A percentile compares a stretch with the other conserved stretches of the same genome.
Evolutionary conservation across 257 asterid species (phyloP).

Genomic region (Jaltomata sinuosa): DNA sequence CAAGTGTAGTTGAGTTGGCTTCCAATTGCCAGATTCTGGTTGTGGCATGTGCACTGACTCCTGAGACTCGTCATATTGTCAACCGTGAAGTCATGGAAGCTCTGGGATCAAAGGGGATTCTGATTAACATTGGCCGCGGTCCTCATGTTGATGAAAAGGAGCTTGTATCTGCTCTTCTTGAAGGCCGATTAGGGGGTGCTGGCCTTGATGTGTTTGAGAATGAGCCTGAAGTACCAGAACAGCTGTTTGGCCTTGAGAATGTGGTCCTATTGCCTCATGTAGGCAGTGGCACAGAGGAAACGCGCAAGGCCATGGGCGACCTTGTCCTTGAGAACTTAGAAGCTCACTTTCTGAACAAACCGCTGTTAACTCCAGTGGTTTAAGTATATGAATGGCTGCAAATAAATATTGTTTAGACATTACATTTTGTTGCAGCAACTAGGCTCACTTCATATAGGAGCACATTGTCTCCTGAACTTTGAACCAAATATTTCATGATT

Average conservation of each 20-base stretch:
- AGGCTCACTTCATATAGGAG: not conserved
- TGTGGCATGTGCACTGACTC: constrained; percentile 65
- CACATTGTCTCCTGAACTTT: not conserved
- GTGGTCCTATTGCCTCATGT: constrained; percentile 72
- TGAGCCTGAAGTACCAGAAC: constrained; percentile 69
- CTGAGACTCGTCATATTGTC: constrained; percentile 56
- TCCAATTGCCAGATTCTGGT: constrained; percentile 64
- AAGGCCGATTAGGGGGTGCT: constrained; percentile 87
- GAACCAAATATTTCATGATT: not conserved
- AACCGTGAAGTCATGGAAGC: constrained; percentile 65
- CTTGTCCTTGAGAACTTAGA: constrained; percentile 68
- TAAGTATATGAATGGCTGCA: constrained; percentile 8
- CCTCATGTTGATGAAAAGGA: constrained; percentile 75
- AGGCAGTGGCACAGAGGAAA: constrained; percentile 65
- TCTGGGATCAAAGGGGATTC: constrained; percentile 66
- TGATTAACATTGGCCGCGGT: constrained; percentile 80
- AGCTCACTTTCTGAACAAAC: constrained; percentile 56
- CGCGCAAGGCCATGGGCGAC: constrained; percentile 67
- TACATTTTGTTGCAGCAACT: not conserved
- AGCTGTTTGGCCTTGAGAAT: constrained; percentile 47
- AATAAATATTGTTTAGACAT: not conserved
- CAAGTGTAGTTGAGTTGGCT: constrained; percentile 50
- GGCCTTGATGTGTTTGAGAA: constrained; percentile 79
- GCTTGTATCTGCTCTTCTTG: constrained; percentile 66
- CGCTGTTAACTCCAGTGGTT: constrained; percentile 55